Base-by-base conservation (phyloP, 1,284 basidiomycete species). In the Tilletia walkeri region DNA sequence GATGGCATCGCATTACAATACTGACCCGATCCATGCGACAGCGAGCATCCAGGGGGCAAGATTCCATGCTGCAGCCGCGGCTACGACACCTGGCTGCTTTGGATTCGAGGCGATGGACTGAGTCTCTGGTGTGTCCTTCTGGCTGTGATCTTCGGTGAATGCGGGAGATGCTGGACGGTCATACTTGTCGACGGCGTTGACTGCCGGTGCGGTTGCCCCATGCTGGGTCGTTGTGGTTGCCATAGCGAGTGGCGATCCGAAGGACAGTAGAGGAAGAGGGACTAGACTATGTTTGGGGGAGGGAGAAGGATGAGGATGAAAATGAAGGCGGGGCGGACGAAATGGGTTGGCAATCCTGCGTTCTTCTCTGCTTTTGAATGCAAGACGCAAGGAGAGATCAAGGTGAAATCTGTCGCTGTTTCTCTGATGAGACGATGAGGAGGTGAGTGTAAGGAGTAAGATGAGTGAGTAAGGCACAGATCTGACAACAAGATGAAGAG, bases 41-140 rank as follows among this genome's bases (percentile, higher is more conserved):
- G 34, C 34, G 24, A 61, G 56, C 56, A 61, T 61, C 24, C 24
- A 24, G 36, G 56, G 56, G 36, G 20, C 24, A 10, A 61, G 56
- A 18, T 30, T 61, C 56, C 56, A 61, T 30, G 56, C 56, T 30
- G 56, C 56, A 7, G 16, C 24, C 10, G 56, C 56, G 36, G 56
- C 56, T 34, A 30, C 56, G 24, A 61, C 56, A 7, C 56, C 56
- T 30, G 56, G 56, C 36, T 61, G 56, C 56, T 61, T 61, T 16
- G 16, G 7, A 7, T 30, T 9, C 12, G 56, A 61, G 24, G 7
- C 24, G 36, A 36, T 18, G 56, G 56, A 61, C 24, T 61, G 20
- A 30, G 56, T 61, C 18, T 61, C 56, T 5, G 20, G 24, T 34
- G 56, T 10, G 50, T 53, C n/a, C 24, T 53, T 53, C 50, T 20